phyloP scores from a whole-genome alignment of 2,329 filamentous ascomycete genomes.

The Emericellopsis cladophorae region DNA sequence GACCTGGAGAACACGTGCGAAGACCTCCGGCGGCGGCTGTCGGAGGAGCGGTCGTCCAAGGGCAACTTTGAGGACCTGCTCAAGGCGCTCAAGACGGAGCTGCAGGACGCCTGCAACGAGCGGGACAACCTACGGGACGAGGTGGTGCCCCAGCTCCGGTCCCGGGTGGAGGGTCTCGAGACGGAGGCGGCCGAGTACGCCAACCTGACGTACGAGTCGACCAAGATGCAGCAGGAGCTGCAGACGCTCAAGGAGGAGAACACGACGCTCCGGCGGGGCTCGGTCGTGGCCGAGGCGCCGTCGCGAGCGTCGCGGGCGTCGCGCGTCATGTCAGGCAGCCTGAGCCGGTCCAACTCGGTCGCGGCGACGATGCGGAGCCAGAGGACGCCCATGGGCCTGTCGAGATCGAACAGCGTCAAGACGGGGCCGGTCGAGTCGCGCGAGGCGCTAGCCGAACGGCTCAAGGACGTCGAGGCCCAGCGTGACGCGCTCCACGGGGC shows the following conservation, averaged over 20 bases:
- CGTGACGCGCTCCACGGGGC: constrained; percentile 84
- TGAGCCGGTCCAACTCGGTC: constrained; percentile 56
- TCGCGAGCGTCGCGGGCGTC: constrained; percentile 4
- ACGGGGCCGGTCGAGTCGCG: constrained; percentile 39
- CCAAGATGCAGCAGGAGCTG: constrained; percentile 79
- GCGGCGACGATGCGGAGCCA: constrained; percentile 36
- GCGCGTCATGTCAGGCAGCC: constrained; percentile 25
- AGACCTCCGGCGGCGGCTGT: constrained; percentile 67
- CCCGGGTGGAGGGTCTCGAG: constrained; percentile 68
- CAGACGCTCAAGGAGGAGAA: constrained; percentile 58
- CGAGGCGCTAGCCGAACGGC: constrained; percentile 61
- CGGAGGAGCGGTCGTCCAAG: constrained; percentile 77
- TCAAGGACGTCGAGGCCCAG: constrained; percentile 90
- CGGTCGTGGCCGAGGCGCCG: constrained; percentile 6
- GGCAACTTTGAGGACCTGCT: constrained; percentile 90
- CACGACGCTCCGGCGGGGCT: constrained; percentile 35
- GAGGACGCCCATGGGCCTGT: constrained; percentile 27
- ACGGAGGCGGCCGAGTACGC: constrained; percentile 59
- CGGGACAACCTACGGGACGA: constrained; percentile 86
- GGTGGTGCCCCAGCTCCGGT: constrained; percentile 65
- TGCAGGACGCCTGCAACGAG: constrained; percentile 74
- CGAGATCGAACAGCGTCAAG: constrained; percentile 48
- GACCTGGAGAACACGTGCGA: constrained; percentile 74
- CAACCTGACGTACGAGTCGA: constrained; percentile 65
- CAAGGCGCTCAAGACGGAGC: constrained; percentile 67